Base-by-base conservation (phyloP, 257 asterid genomes). In the Avicennia marina region DNA sequence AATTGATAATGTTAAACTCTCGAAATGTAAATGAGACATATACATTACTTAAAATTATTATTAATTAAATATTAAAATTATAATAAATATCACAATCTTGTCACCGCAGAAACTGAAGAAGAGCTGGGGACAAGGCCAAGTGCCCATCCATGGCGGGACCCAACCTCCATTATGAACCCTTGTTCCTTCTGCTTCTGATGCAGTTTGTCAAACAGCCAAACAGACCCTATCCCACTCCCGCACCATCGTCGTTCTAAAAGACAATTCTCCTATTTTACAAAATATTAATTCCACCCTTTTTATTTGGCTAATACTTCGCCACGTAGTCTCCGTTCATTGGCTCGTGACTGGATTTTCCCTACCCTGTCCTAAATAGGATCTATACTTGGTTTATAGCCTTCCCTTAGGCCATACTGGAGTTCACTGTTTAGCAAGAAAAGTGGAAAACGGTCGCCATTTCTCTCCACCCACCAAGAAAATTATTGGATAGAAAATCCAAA, bases 241-340 rank as follows among this genome's bases (percentile, higher is more conserved):
- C 33, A 7, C 5, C 33, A 29, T 29, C 33, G 5, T 29, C 7
- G 33, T 29, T 7, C 33, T 29, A 42, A 42, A 4, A 42, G 5
- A 42, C 22, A 42, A 17, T 29, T 29, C 33, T 7, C 36, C 18
- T 1, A 60, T 21, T 27, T 22, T 48, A 12, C 26, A 6, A 19
- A 21, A 1, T 29, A 46, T 17, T 46, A 46, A 46, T n/a, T 22
- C 47, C 12, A 16, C 32, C 54, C 26, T 32, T 29, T 52, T 65
- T 58, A 22, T 61, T 40, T 68, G 89, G 95, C 78, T 78, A 60
- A 68, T 66, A 54, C 0, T 38, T 6, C 0, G 19, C 57, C 75
- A 78, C 68, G 9, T 76, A 69, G 49, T 72, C 1, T 1, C 1
- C 18, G 7, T 24, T 48, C 13, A 79, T 79, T 75, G 54, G 94